Evolutionary conservation across 805 yeast species (phyloP), one percentile per base, ranked within the genome.

Genomic region (Monosporozyma siamensis): DNA sequence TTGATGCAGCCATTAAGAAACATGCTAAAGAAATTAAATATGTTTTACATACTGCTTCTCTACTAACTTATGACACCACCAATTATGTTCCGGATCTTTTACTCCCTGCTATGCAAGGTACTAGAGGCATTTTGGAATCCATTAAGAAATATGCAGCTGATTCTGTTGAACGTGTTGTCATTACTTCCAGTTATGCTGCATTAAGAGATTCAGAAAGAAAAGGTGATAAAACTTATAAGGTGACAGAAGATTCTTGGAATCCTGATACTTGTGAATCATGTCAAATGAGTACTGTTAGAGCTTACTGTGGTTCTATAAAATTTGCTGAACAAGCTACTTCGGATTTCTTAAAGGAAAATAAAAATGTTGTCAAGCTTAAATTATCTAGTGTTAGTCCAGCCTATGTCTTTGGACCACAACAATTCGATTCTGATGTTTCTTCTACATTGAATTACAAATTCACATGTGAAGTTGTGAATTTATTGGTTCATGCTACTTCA

Each of bases 281-380:
- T 41, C 48, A 44, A 18, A 50, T 58, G 5, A 53, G 58, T 32
- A 68, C 71, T 3, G 49, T 55, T 15, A 45, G 45, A 35, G 82
- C 78, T 2, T 77, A 78, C 57, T 50, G 70, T 43, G 84, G 75
- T 4, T 75, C 82, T n/a, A 77, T 77, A 58, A 75, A 72, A 31
- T 69, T 71, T 46, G 82, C 83, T 14, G 86, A 80, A 54, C 59
- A 63, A 39, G 70, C 75, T 1, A 82, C 82, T 3, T 78, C 86
- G 80, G 70, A 74, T 15, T 63, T 73, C 39, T 51, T 67, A 17
- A 47, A 56, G 38, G 59, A 57, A 25, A 55, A 64, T 22, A 59
- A 63, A 34, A 57, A 56, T 38, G 23, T 43, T n/a, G 57, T 64
- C 47, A 55, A 58, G 41, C 69, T 77, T 57, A 64, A 64, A 29